Evolutionary conservation across 1,284 basidiomycete species (phyloP), one percentile per base, ranked within the genome.

Genomic region (Cutaneotrichosporon cavernicola): DNA sequence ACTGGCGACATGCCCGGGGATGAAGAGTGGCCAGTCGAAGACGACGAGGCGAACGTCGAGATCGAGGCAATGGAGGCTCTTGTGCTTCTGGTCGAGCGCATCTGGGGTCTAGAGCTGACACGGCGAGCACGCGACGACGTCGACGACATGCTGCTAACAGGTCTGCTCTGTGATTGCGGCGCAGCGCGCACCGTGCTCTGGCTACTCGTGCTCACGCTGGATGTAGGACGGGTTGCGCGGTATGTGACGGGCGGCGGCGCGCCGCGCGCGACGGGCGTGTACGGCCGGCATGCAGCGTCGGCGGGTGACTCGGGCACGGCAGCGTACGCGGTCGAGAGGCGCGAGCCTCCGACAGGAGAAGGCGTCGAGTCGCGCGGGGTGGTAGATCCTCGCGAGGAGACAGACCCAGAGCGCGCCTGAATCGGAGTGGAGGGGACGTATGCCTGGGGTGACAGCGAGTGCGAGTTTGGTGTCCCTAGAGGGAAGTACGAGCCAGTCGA

Each of bases 61-160:
- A 60, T 57, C 8, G 63, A 64, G 10, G 63, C 63, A 31, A 65
- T 65, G 13, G 60, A 61, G 9, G 59, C 56, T n/a, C 63, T 56
- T 2, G 63, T 65, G 60, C 63, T 56, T 26, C 49, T 22, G 11
- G 49, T 38, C 16, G 51, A 55, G 30, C 56, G 43, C n/a, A 50
- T 50, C 22, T 22, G 21, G 43, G 63, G 63, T 18, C 63, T 60
- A 34, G 63, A 65, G 11, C 59, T 61, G 13, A 51, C 47, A 5
- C 63, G 59, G 18, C 60, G 55, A n/a, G 43, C 16, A 30, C 52
- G 60, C 7, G 60, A 46, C 31, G 58, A 52, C 21, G 36, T 49
- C 31, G 43, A 49, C 8, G 56, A 55, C 40, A 56, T 52, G 22
- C 38, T 50, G 56, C 63, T 61, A 4, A 49, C 22, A 2, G 63